Evolutionary conservation across 2,329 filamentous ascomycete genomes (phyloP).

Genomic region (Scedosporium boydii): DNA sequence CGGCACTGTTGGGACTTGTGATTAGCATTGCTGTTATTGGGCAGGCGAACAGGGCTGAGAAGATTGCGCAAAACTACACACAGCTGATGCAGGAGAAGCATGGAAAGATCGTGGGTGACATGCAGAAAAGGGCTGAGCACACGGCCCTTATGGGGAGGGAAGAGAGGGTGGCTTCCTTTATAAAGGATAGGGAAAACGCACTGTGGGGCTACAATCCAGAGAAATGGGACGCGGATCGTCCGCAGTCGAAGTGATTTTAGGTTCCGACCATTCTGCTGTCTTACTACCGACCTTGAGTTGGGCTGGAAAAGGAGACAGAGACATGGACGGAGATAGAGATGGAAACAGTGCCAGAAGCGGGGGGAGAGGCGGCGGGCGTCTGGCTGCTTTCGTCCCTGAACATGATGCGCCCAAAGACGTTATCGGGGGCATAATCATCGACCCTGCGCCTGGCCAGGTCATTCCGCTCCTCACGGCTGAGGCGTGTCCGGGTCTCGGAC

Average conservation of each 20-base stretch:
- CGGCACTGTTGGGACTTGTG: slow-evolving; percentile 59
- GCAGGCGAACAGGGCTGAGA: slow-evolving; percentile 61
- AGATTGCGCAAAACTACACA: slow-evolving; percentile 51
- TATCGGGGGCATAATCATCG: neutral
- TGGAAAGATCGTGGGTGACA: slow-evolving; percentile 51
- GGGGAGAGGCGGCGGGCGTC: no score
- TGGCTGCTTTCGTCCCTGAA: neutral
- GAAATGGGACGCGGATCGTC: neutral
- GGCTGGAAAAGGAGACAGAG: neutral
- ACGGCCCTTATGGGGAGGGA: slow-evolving; percentile 39
- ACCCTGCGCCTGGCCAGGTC: neutral
- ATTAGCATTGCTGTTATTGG: slow-evolving; percentile 56
- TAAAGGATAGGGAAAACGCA: slow-evolving; percentile 51
- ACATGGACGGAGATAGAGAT: no score
- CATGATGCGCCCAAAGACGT: neutral
- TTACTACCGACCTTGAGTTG: neutral
- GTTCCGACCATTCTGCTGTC: neutral
- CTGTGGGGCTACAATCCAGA: slow-evolving; percentile 10
- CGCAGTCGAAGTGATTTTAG: neutral
- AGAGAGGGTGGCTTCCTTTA: slow-evolving; percentile 60
- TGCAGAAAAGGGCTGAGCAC: slow-evolving; percentile 39
- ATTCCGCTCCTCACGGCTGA: neutral
- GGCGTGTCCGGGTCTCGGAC: no score
- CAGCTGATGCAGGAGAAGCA: slow-evolving; percentile 59
- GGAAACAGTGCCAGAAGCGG: neutral